phyloP scores from a whole-genome alignment of 2,329 filamentous ascomycete genomes.

The Ascochyta koolunga region DNA sequence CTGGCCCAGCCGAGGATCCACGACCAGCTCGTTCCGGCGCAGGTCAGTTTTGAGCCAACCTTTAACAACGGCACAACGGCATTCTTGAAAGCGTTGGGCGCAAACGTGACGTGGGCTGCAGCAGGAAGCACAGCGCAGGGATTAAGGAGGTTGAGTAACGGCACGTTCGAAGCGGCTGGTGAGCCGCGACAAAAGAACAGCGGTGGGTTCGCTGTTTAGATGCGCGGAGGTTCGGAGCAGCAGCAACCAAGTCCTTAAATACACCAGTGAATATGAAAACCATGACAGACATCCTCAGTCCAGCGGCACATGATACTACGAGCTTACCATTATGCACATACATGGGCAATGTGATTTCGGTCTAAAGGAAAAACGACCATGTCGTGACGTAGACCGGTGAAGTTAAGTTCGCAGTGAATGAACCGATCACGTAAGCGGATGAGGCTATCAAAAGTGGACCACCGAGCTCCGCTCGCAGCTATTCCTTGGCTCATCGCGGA shows the following conservation, averaged over 20 bases:
- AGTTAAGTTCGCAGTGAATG: background rate
- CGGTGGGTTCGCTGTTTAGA: conserved; percentile 64
- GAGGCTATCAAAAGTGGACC: conserved; percentile 11
- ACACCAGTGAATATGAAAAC: background rate
- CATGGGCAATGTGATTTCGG: too few species aligned
- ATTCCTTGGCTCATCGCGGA: conserved; percentile 15
- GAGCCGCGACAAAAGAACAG: conserved; percentile 78
- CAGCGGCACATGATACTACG: background rate
- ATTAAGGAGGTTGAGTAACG: conserved; percentile 65
- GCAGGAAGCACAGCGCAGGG: conserved; percentile 75
- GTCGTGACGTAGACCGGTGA: background rate
- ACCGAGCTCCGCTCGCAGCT: conserved; percentile 14
- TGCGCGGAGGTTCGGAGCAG: background rate
- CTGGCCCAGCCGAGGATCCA: conserved; percentile 73
- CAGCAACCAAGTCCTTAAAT: background rate
- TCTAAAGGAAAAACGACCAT: background rate
- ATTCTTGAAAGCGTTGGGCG: conserved; percentile 68
- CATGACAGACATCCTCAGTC: too few species aligned
- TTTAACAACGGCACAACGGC: conserved; percentile 70
- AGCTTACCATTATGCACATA: background rate
- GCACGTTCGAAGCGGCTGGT: conserved; percentile 76
- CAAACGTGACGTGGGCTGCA: conserved; percentile 73
- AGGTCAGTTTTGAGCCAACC: conserved; percentile 68
- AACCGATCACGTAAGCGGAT: conserved; percentile 8
- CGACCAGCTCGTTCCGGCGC: conserved; percentile 80